Percentiles rank a stretch among this genome's conserved stretches.
These are phyloP conservation scores for Phoenix dactylifera DNA, from an alignment of 176 grass and related monocot species.

Conservation along the genomic window DNA sequence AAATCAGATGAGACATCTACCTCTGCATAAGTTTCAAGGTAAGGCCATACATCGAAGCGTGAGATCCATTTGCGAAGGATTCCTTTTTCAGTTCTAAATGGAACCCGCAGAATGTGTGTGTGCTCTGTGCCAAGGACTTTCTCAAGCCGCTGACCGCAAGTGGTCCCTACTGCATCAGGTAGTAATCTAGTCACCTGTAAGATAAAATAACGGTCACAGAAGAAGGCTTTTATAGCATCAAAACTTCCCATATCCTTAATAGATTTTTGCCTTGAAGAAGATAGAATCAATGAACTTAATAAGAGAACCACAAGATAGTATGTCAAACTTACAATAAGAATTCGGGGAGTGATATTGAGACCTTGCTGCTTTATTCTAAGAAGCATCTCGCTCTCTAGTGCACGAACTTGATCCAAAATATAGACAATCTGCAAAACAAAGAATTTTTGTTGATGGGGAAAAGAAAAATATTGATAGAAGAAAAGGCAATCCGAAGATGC, in stretches of 20 bases:
- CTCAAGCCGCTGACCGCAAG: slow-evolving; percentile 78
- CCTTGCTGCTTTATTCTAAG: slow-evolving; percentile 98
- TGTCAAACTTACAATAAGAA: slow-evolving; percentile 68
- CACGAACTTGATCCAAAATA: slow-evolving; percentile 95
- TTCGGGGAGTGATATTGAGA: slow-evolving; percentile 88
- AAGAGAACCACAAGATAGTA: no score
- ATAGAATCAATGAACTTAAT: no score
- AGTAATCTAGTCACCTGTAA: slow-evolving; percentile 84
- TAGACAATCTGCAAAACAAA: slow-evolving; percentile 57
- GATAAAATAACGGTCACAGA: no score
- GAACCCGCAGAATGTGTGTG: neutral
- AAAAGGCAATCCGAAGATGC: neutral
- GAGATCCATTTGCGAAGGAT: slow-evolving; percentile 92
- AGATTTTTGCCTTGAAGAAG: no score
- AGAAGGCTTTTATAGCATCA: no score
- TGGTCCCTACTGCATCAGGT: slow-evolving; percentile 89
- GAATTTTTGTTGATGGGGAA: no score
- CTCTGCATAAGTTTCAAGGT: slow-evolving; percentile 83
- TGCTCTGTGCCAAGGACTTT: slow-evolving; percentile 24
- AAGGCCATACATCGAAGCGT: slow-evolving; percentile 96
- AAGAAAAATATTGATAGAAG: neutral
- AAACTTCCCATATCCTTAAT: no score
- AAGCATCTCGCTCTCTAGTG: slow-evolving; percentile 94
- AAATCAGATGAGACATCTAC: slow-evolving; percentile 19
- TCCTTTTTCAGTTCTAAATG: slow-evolving; percentile 13